phyloP scores from a whole-genome alignment of 345 rosid species.

The Geranium brycei region DNA sequence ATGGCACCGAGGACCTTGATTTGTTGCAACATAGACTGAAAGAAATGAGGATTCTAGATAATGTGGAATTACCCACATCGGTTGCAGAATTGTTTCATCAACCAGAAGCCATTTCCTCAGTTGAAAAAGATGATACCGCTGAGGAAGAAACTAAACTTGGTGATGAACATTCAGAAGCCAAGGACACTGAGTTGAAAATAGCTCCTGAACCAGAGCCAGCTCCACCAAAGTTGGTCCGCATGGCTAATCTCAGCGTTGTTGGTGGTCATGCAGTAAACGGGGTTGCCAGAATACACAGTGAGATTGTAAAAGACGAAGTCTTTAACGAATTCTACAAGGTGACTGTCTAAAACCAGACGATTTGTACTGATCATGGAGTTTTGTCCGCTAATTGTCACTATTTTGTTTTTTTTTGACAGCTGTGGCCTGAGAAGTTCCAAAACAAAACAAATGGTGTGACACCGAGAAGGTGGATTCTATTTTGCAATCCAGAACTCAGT shows the following conservation, averaged over 20 bases:
- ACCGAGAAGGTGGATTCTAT: conserved; percentile 43
- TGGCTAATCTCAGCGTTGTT: conserved; percentile 43
- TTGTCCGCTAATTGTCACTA: background rate
- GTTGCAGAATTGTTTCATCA: conserved; percentile 17
- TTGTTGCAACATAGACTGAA: conserved; percentile 32
- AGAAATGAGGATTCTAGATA: conserved; percentile 37
- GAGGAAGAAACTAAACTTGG: conserved; percentile 12
- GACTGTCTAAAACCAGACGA: background rate
- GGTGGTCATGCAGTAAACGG: conserved; percentile 36
- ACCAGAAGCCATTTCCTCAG: conserved; percentile 12
- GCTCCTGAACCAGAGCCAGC: conserved; percentile 21
- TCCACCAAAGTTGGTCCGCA: conserved; percentile 26
- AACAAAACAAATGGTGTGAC: conserved; percentile 52
- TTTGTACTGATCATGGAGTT: background rate
- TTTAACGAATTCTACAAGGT: conserved; percentile 38
- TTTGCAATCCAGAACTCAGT: conserved; percentile 37
- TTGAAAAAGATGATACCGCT: conserved; percentile 7
- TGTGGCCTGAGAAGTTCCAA: conserved; percentile 47
- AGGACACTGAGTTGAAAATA: conserved; percentile 7
- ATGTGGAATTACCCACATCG: conserved; percentile 30
- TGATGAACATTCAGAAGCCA: conserved; percentile 13
- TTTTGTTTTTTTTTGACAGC: conserved; percentile 14
- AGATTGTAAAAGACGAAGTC: conserved; percentile 40
- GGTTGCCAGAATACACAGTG: conserved; percentile 44
- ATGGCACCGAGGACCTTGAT: conserved; percentile 25